Base-by-base conservation (phyloP, 768 basidiomycete species). In the Epithele typhae region DNA sequence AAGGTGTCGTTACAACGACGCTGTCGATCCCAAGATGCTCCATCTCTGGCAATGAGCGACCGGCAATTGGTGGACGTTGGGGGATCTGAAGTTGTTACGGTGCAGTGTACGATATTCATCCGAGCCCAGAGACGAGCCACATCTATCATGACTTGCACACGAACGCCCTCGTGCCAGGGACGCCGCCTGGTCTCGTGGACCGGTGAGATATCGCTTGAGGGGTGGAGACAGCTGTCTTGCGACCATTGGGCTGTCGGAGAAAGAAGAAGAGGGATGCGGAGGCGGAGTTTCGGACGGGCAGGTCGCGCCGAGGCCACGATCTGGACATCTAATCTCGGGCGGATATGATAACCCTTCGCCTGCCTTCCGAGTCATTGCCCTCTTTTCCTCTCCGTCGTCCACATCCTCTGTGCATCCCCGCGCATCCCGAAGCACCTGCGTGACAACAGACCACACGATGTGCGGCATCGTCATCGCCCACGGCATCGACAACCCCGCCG, bases 401-500 rank as follows among this genome's bases (percentile, higher is more conserved):
- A 19, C 30, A 32, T 36, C 41, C 43, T 40, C 37, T 33, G 19
- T 25, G 17, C 35, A 15, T 27, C 42, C 25, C 18, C 41, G 33
- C 19, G 17, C 21, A 22, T 34, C 21, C 14, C 49, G 42, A 23
- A 15, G 15, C 32, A 36, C 27, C 14, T 7, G 8, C 7, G 27
- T 7, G 27, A 30, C 35, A 48, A 30, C 6, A 36, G 18, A 43
- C 32, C 33, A 67, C 21, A 21, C 17, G 37, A 97, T 97, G 93
- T 97, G 93, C 63, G 93, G 93, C 56, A 96, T 97, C 59, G 72
- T 93, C 54, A 90, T 87, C 47, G 82, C 82, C 22, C 91, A 93
- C 60, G 86, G 87, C 55, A 66, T 92, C 48, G 74, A 85, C 52
- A 85, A 82, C 46, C 84, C 92, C 27, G 61, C 75, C 30, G 66